Conservation (phyloP, 192 early-diverging fungal genomes). For the Umbelopsis isabellina region DNA sequence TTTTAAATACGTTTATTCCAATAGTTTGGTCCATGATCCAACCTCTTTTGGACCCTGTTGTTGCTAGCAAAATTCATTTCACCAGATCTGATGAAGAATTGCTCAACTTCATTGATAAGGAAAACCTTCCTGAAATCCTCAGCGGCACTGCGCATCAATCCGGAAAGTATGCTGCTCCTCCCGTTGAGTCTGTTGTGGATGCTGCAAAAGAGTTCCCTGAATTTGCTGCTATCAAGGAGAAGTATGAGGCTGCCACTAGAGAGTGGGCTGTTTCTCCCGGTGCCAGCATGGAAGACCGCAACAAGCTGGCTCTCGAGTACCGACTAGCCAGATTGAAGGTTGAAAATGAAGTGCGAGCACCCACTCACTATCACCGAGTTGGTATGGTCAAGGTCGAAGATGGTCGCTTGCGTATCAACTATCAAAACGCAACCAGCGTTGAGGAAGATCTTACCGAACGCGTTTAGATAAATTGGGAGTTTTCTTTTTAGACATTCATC, state of each 20-base stretch:
- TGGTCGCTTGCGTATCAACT: background rate
- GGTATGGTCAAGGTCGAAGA: slow-evolving; percentile 13
- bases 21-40: slow-evolving; percentile 80
- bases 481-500: background rate
- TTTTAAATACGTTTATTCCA: slow-evolving; percentile 21
- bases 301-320: slow-evolving; percentile 23
- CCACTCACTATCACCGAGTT: slow-evolving; percentile 25
- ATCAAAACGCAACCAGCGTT: slow-evolving; percentile 11
- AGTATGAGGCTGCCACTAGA: slow-evolving; percentile 7
- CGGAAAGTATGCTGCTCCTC: slow-evolving; percentile 4
- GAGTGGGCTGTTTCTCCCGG: slow-evolving; percentile 11
- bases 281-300: slow-evolving; percentile 8
- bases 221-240: background rate
- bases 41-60: slow-evolving; percentile 87
- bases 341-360: slow-evolving; percentile 24
- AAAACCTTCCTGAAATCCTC: slow-evolving; percentile 58
- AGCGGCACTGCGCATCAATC: slow-evolving; percentile 52
- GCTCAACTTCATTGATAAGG: slow-evolving; percentile 61
- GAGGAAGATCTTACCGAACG: slow-evolving; percentile 14
- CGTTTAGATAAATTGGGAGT: slow-evolving; percentile 2
- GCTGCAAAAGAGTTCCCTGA: slow-evolving; percentile 12
- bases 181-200: background rate
- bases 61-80: slow-evolving; percentile 85
- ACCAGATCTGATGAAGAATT: slow-evolving; percentile 65
- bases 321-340: slow-evolving; percentile 25